phyloP scores from a whole-genome alignment of 768 basidiomycete species.

The Gymnopilus dilepis region DNA sequence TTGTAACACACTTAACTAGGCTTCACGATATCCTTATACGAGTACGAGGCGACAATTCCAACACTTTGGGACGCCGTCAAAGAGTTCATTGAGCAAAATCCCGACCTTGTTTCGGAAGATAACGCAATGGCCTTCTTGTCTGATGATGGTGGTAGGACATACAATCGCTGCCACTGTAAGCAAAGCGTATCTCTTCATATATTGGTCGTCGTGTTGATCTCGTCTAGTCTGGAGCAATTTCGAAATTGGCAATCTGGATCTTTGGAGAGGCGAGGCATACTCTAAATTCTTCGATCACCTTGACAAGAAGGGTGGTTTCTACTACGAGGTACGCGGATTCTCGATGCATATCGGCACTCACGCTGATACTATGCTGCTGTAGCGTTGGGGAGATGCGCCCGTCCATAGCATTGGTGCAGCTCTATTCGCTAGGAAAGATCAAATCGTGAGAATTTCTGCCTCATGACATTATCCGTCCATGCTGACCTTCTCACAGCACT shows the following conservation, averaged over 20 bases:
- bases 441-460: slow-evolving; percentile 54
- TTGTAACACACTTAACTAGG: slow-evolving; percentile 39
- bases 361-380: slow-evolving; percentile 4
- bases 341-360: not conserved
- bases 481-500: slow-evolving; percentile 61
- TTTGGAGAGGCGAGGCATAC: slow-evolving; percentile 87
- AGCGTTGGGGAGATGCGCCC: slow-evolving; percentile 95
- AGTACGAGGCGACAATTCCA: slow-evolving; percentile 85
- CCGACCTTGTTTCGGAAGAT: slow-evolving; percentile 61
- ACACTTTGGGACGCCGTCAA: slow-evolving; percentile 83
- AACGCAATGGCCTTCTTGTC: slow-evolving; percentile 86
- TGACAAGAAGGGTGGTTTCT: slow-evolving; percentile 83
- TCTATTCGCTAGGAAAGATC: slow-evolving; percentile 85
- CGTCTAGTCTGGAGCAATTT: slow-evolving; percentile 89
- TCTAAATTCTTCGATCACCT: slow-evolving; percentile 82
- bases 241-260: slow-evolving; percentile 84
- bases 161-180: slow-evolving; percentile 80
- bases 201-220: not conserved
- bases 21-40: slow-evolving; percentile 83
- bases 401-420: slow-evolving; percentile 92
- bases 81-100: slow-evolving; percentile 75
- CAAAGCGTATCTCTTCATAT: slow-evolving; percentile 17
- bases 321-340: slow-evolving; percentile 68
- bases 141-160: slow-evolving; percentile 73
- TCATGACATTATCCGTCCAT: not conserved